Evolutionary conservation across 1,284 basidiomycete genomes (phyloP), one percentile per base, ranked within the genome.

Genomic region (Schizophyllum commune): DNA sequence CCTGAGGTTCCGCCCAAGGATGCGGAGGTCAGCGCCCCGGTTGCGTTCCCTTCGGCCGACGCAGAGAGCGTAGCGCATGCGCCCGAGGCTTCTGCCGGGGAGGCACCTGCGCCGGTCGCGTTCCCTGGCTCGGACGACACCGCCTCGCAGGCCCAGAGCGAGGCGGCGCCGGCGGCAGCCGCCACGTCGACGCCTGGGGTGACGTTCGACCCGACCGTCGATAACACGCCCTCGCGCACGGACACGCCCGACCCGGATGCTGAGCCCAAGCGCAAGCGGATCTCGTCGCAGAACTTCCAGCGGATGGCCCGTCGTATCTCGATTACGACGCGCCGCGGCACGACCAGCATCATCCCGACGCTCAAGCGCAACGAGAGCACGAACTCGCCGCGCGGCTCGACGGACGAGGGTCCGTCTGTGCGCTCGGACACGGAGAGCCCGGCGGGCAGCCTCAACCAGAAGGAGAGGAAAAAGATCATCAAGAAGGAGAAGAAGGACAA

Each of bases 221-320:
- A 73, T 58, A 75, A 77, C 20, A 39, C 34, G 34, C 77, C 76
- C 20, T 75, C 77, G 32, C 79, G 79, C 34, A 80, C 79, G 55
- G 83, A 82, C 27, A 84, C 88, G 17, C 83, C 90, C 6, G 88
- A 90, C 68, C 80, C 81, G 1, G 86, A 88, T 2, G 69, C 80
- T n/a, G 88, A 89, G 67, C 83, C 83, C 56, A 91, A 90, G 76
- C 79, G 88, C 62, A 88, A 86, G 69, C 81, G 89, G 27, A 90
- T 89, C 61, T 86, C 88, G 11, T 88, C 89, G 22, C 89, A 92
- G 72, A 92, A 92, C 68, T 89, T 92, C 77, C 89, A 91, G 71
- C 81, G 88, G 32, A 71, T 92, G 54, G 89, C 89, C 19, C 77
- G 88, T 60, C 79, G 84, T 63, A 85, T 92, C 61, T 91, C 89